Evolutionary conservation across 768 basidiomycete genomes (phyloP).

Genomic region (Mycena haematopus): DNA sequence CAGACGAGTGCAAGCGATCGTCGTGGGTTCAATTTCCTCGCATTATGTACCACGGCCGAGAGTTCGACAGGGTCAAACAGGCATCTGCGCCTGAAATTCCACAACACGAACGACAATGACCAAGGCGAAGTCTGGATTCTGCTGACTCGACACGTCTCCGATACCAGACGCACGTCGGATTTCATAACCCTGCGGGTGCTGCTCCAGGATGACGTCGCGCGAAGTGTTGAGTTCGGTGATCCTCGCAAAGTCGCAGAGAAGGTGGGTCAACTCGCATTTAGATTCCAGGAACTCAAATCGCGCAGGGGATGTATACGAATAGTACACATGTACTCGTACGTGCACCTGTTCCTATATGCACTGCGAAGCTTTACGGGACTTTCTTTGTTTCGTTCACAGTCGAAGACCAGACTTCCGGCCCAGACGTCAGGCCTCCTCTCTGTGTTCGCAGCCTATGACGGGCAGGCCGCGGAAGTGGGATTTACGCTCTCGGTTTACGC

Average conservation of each 20-base stretch:
- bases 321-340: conserved; percentile 56
- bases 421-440: conserved; percentile 51
- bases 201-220: conserved; percentile 49
- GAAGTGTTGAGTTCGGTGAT: conserved; percentile 35
- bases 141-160: conserved; percentile 74
- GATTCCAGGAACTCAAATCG: neutral
- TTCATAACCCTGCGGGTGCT: conserved; percentile 70
- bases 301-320: conserved; percentile 58
- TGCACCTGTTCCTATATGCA: neutral
- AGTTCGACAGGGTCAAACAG: conserved; percentile 43
- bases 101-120: conserved; percentile 29
- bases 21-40: conserved; percentile 29
- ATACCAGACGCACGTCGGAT: conserved; percentile 64
- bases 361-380: neutral
- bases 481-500: conserved; percentile 75
- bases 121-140: conserved; percentile 78
- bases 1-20: conserved; percentile 39
- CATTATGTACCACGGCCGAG: neutral
- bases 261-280: conserved; percentile 35
- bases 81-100: conserved; percentile 49
- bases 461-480: conserved; percentile 60
- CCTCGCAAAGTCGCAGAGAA: conserved; percentile 45
- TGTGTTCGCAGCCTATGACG: conserved; percentile 75
- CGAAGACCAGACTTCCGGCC: conserved; percentile 43
- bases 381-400: conserved; percentile 34